Evolutionary conservation across 768 basidiomycete genomes (phyloP).

Genomic region (Cyclocybe cylindracea): DNA sequence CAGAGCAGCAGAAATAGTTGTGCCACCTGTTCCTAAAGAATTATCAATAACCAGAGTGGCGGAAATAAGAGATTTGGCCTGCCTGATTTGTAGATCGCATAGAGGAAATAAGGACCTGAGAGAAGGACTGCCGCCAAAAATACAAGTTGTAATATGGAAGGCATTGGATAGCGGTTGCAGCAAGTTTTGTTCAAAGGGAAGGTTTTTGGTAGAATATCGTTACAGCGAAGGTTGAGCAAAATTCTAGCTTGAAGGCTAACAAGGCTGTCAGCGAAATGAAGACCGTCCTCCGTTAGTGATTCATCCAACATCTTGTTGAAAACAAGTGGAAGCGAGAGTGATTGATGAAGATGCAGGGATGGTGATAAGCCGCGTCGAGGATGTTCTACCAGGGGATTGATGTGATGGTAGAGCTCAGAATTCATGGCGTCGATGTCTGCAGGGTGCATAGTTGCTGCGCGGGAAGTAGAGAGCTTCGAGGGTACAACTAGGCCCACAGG

Average conservation of each 20-base stretch:
- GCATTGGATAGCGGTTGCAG: slow-evolving; percentile 75
- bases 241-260: slow-evolving; percentile 73
- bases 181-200: slow-evolving; percentile 78
- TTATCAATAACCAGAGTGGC: neutral
- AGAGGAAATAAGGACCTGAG: slow-evolving; percentile 52
- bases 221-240: slow-evolving; percentile 80
- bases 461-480: slow-evolving; percentile 62
- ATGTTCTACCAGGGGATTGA: slow-evolving; percentile 36
- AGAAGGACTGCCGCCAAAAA: slow-evolving; percentile 48
- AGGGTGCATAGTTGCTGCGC: slow-evolving; percentile 68
- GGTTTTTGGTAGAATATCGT: slow-evolving; percentile 60
- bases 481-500: slow-evolving; percentile 75
- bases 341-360: slow-evolving; percentile 21
- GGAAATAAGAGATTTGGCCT: slow-evolving; percentile 4
- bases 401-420: slow-evolving; percentile 74
- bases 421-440: slow-evolving; percentile 93
- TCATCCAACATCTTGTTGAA: slow-evolving; percentile 82
- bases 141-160: slow-evolving; percentile 55
- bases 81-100: slow-evolving; percentile 24
- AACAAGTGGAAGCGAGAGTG: slow-evolving; percentile 64
- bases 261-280: slow-evolving; percentile 73
- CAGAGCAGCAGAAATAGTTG: neutral
- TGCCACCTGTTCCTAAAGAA: neutral
- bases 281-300: slow-evolving; percentile 78
- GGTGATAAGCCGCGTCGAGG: slow-evolving; percentile 1